Evolutionary conservation across 2,329 filamentous ascomycete genomes (phyloP).

Genomic region (Trichoderma cornu-damae): DNA sequence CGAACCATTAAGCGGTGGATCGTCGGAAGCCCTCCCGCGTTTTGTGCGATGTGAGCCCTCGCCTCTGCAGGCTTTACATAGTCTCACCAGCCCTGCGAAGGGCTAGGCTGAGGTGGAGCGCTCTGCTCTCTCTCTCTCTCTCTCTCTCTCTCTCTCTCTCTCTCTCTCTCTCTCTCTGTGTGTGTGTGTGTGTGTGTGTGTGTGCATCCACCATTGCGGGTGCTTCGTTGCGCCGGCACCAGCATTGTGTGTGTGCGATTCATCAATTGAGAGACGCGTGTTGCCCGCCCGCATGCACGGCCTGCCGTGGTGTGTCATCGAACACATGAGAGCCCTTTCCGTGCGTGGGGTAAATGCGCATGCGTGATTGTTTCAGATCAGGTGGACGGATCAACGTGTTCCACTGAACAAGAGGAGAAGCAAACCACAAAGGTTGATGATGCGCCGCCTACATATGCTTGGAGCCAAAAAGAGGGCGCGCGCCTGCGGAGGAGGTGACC

Average conservation of each 20-base stretch:
- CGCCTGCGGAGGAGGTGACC: neutral
- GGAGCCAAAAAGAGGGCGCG: neutral
- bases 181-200: too few relatives aligned
- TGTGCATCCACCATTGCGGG: neutral
- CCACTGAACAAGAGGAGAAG: neutral
- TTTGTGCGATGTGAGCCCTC: neutral
- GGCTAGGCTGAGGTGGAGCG: neutral
- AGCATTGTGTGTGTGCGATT: neutral
- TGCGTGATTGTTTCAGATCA: slow-evolving; percentile 9
- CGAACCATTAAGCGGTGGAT: slow-evolving; percentile 12
- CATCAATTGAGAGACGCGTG: neutral
- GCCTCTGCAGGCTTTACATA: neutral
- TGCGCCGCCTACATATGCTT: too few relatives aligned
- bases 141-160: too few relatives aligned
- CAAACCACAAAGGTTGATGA: neutral
- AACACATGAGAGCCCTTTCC: neutral
- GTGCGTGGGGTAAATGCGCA: neutral
- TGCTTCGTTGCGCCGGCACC: neutral
- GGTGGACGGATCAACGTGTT: neutral
- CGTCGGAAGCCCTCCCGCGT: slow-evolving; percentile 17
- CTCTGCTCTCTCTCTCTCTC: too few relatives aligned
- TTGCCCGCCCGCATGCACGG: slow-evolving; percentile 6
- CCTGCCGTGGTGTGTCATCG: slow-evolving; percentile 1
- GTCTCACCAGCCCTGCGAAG: slow-evolving; percentile 4
- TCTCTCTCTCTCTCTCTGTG: too few relatives aligned